Base-by-base conservation (phyloP, 1,284 basidiomycete genomes). In the Cystobasidium slooffiae region DNA sequence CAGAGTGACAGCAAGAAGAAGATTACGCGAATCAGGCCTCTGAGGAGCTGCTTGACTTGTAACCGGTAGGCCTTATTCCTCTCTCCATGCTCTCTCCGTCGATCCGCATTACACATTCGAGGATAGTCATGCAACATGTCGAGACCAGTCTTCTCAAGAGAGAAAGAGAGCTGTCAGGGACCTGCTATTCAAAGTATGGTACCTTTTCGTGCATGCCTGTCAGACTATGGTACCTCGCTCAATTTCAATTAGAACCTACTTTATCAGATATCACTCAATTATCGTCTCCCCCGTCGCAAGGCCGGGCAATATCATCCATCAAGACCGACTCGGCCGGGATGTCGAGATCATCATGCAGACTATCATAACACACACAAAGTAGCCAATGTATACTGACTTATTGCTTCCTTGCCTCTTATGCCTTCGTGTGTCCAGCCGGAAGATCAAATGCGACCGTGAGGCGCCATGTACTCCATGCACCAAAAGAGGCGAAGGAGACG, bases 361-460 rank as follows among this genome's bases (percentile, higher is more conserved):
- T n/a, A 6, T 6, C 46, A n/a, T 5, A 31, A 31, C 5, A 31
- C 5, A 31, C 31, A 31, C 31, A 31, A 31, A 31, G 31, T 31
- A 31, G 5, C 31, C 31, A 31, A 5, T 20, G 44, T 22, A 9
- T 22, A 41, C 59, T 44, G 59, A 61, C 53, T 31, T 1, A 20
- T 55, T 31, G 22, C 22, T n/a, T 10, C 53, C 22, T 37, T 47
- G 6, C 46, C 20, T 63, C 1, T 37, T 6, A 6, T 49, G 9
- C 20, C 61, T 44, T 1, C 47, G 31, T 31, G 31, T 31, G 31
- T 31, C 37, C 46, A 47, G 46, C 39, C 37, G 69, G 24, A 72
- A 72, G 51, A 72, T 72, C 69, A 72, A 72, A 31, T 72, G 69
- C 69, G 69, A 72, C 59, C 51, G 69, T 16, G 47, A 62, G 16